Percentiles rank a stretch among this genome's conserved stretches.
phyloP scores from a whole-genome alignment of 2,329 filamentous ascomycete species.

The Fusarium bulbicola region DNA sequence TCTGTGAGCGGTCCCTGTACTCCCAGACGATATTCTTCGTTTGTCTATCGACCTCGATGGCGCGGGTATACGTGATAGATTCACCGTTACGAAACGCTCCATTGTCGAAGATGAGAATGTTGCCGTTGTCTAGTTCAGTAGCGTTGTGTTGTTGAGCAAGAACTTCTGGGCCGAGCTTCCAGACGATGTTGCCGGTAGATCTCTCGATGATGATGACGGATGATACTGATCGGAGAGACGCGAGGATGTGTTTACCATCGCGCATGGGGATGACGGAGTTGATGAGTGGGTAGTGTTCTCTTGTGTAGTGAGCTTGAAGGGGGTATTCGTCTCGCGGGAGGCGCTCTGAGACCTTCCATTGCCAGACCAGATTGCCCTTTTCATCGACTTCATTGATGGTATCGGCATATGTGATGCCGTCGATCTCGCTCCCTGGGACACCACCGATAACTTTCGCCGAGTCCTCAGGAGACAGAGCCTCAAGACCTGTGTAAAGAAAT shows the following conservation, averaged over 20 bases:
- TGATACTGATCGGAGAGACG: slow-evolving; percentile 43
- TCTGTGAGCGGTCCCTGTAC: slow-evolving; percentile 43
- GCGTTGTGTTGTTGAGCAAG: slow-evolving; percentile 46
- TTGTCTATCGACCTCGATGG: slow-evolving; percentile 38
- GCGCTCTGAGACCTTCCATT: slow-evolving; percentile 44
- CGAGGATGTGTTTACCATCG: slow-evolving; percentile 43
- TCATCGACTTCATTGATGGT: slow-evolving; percentile 44
- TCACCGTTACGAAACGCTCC: slow-evolving; percentile 43
- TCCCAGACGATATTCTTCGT: slow-evolving; percentile 43
- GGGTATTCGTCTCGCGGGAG: slow-evolving; percentile 41
- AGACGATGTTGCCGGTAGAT: slow-evolving; percentile 41
- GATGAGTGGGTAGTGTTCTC: slow-evolving; percentile 46
- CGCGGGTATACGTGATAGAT: slow-evolving; percentile 43
- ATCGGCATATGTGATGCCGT: slow-evolving; percentile 44
- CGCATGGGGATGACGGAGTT: slow-evolving; percentile 43
- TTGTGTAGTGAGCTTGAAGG: slow-evolving; percentile 44
- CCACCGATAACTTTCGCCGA: slow-evolving; percentile 43
- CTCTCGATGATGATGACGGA: slow-evolving; percentile 43
- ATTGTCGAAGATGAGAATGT: slow-evolving; percentile 46
- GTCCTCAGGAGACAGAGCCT: slow-evolving; percentile 39
- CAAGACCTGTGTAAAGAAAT: slow-evolving; percentile 41
- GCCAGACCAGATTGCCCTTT: slow-evolving; percentile 38
- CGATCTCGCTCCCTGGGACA: slow-evolving; percentile 37
- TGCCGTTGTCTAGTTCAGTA: slow-evolving; percentile 43
- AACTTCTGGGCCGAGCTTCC: slow-evolving; percentile 37